phyloP scores from a whole-genome alignment of 768 basidiomycete genomes.

The Amanita phalloides region DNA sequence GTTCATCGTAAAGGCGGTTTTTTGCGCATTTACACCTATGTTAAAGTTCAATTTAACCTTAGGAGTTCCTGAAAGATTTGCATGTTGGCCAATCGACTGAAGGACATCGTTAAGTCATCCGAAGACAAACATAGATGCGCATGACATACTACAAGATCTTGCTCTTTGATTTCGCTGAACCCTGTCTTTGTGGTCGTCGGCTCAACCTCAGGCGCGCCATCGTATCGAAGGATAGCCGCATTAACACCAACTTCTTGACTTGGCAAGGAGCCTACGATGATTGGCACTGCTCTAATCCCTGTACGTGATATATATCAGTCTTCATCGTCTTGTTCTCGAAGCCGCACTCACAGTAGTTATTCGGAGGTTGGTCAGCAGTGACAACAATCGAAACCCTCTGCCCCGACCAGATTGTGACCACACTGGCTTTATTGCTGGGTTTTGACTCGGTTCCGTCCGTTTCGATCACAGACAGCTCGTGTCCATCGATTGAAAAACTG shows the following conservation, averaged over 20 bases:
- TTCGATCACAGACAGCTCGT: slow-evolving; percentile 36
- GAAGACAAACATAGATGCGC: slow-evolving; percentile 7
- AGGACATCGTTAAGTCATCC: background rate
- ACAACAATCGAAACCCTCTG: slow-evolving; percentile 2
- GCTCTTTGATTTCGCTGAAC: background rate
- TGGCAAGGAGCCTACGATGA: slow-evolving; percentile 15
- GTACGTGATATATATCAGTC: background rate
- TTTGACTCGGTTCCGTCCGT: slow-evolving; percentile 22
- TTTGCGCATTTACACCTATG: slow-evolving; percentile 15
- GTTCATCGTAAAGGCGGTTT: slow-evolving; percentile 20
- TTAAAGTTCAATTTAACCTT: slow-evolving; percentile 25
- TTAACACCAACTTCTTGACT: slow-evolving; percentile 20
- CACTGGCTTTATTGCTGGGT: background rate
- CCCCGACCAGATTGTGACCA: background rate
- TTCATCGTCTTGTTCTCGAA: background rate
- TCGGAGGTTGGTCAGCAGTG: background rate
- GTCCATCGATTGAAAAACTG: slow-evolving; percentile 33
- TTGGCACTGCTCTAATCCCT: slow-evolving; percentile 22
- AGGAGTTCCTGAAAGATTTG: slow-evolving; percentile 25
- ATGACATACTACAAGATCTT: background rate
- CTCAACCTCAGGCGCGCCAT: slow-evolving; percentile 17
- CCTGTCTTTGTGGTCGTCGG: slow-evolving; percentile 23
- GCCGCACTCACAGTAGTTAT: slow-evolving; percentile 3
- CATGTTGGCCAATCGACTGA: slow-evolving; percentile 13
- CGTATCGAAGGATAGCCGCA: slow-evolving; percentile 21